Conservation (phyloP, 2,329 filamentous ascomycete species). For the Sphaerulina vaccinii region DNA sequence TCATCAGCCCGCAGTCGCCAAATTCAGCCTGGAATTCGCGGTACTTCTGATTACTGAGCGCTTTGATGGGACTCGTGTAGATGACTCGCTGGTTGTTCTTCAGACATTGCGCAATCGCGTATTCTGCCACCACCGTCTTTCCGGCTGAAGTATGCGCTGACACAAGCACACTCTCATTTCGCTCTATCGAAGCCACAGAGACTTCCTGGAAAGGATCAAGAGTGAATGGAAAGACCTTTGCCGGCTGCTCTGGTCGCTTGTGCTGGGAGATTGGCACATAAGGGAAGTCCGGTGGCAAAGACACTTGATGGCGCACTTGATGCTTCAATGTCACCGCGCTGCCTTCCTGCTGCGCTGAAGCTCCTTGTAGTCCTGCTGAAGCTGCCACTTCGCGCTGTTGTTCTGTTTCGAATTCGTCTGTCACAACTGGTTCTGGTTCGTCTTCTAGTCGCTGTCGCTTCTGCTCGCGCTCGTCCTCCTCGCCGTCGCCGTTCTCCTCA, state of each 20-base stretch:
- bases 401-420: slow-evolving; percentile 92
- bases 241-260: slow-evolving; percentile 82
- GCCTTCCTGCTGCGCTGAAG: slow-evolving; percentile 54
- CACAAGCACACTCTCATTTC: slow-evolving; percentile 93
- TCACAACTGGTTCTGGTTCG: slow-evolving; percentile 76
- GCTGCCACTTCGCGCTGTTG: slow-evolving; percentile 86
- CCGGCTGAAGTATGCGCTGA: slow-evolving; percentile 97
- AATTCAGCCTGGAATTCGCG: slow-evolving; percentile 94
- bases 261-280: slow-evolving; percentile 86
- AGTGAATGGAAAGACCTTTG: slow-evolving; percentile 80
- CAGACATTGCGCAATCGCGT: slow-evolving; percentile 94
- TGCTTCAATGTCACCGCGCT: slow-evolving; percentile 81
- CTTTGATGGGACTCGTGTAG: slow-evolving; percentile 99
- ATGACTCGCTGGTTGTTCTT: slow-evolving; percentile 98
- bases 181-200: slow-evolving; percentile 89
- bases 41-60: slow-evolving; percentile 97
- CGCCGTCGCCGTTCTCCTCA: slow-evolving; percentile 32
- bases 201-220: slow-evolving; percentile 97
- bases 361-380: slow-evolving; percentile 64
- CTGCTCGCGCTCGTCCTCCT: slow-evolving; percentile 48
- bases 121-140: slow-evolving; percentile 97
- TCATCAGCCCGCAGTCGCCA: slow-evolving; percentile 96
- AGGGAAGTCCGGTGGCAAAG: slow-evolving; percentile 78
- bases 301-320: slow-evolving; percentile 98
- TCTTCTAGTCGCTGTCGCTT: slow-evolving; percentile 66